These are phyloP conservation scores for Volvox carteri DNA, from an alignment of 163 green algal genomes.

Conservation along the genomic window DNA sequence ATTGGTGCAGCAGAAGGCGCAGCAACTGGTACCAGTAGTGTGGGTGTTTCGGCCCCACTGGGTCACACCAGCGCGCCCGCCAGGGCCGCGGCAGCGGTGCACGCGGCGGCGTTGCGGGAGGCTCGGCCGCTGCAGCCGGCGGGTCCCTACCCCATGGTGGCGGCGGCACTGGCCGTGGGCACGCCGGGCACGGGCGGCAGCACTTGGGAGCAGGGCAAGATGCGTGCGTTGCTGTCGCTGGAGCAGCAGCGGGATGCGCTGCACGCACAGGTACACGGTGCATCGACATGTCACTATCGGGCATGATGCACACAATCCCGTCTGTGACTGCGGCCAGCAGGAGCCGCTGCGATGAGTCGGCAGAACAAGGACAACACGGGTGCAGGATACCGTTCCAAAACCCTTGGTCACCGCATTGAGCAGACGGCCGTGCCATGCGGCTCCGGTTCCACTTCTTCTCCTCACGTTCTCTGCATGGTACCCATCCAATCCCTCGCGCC, in stretches of 20 bases:
- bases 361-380: no score
- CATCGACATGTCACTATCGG: no score
- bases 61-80: constrained; percentile 18
- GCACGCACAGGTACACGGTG: constrained; percentile 39
- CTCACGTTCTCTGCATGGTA: no score
- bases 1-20: not conserved
- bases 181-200: constrained; percentile 42
- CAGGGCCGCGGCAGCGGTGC: constrained; percentile 32
- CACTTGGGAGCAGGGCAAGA: constrained; percentile 57
- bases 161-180: constrained; percentile 38
- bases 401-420: no score
- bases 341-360: no score
- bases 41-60: constrained; percentile 19
- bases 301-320: no score
- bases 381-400: no score
- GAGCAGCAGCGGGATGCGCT: constrained; percentile 58
- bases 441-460: no score
- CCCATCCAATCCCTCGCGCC: no score
- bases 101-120: constrained; percentile 28
- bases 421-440: no score
- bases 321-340: no score
- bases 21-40: not conserved
- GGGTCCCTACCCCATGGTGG: constrained; percentile 52
- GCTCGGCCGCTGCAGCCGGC: constrained; percentile 43
- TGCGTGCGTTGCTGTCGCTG: constrained; percentile 57